Conservation (phyloP, 805 yeast genomes). For the Metschnikowia borealis region DNA sequence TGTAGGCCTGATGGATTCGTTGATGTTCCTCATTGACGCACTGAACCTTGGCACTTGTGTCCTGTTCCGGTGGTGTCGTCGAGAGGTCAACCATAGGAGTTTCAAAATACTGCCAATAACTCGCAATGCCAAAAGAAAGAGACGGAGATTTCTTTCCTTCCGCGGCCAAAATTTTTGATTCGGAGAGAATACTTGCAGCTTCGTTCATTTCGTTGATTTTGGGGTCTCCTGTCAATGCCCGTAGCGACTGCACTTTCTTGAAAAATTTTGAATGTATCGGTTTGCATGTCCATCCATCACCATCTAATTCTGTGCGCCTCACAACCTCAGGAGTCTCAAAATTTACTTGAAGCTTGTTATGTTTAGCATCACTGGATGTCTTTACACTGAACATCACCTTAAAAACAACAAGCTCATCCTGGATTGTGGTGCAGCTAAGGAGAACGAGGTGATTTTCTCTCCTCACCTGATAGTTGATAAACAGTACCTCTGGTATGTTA, state of each 20-base stretch:
- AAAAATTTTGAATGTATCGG: conserved; percentile 40
- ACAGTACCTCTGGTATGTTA: conserved; percentile 52
- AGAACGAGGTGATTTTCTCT: conserved; percentile 24
- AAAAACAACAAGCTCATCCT: conserved; percentile 43
- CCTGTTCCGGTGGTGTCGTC: not conserved
- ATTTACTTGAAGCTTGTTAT: conserved; percentile 7
- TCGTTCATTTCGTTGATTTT: conserved; percentile 29
- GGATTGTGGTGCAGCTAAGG: conserved; percentile 40
- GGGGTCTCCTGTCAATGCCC: conserved; percentile 47
- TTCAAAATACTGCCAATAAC: conserved; percentile 33
- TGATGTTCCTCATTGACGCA: conserved; percentile 33
- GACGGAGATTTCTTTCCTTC: conserved; percentile 15
- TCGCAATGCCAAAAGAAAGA: conserved; percentile 26
- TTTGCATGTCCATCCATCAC: conserved; percentile 51
- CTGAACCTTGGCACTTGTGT: conserved; percentile 17
- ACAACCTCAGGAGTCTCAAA: conserved; percentile 29
- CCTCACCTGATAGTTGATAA: conserved; percentile 24
- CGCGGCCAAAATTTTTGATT: conserved; percentile 34
- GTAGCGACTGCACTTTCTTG: conserved; percentile 45
- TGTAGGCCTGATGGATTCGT: conserved; percentile 24
- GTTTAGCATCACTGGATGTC: not conserved
- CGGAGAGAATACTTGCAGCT: conserved; percentile 29
- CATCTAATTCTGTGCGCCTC: conserved; percentile 18
- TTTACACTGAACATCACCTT: conserved; percentile 26
- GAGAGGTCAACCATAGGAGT: conserved; percentile 18